Base-by-base conservation (phyloP, 176 grass and related monocot species). In the Cymbopogon citratus region DNA sequence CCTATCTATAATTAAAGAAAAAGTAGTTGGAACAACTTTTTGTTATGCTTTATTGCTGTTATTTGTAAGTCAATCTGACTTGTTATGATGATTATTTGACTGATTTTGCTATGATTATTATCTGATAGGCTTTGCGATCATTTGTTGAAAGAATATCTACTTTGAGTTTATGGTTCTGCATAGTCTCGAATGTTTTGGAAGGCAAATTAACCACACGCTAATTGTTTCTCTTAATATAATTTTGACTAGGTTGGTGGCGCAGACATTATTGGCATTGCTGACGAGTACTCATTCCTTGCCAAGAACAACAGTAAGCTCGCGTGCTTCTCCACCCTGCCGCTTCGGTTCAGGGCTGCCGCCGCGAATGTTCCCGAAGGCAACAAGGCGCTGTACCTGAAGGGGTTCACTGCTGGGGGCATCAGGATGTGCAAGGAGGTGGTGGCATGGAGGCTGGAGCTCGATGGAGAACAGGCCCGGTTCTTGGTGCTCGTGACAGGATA, bases 371-470 rank as follows among this genome's bases (percentile, higher is more conserved):
- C 46, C 5, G 1, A 51, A 18, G 15, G 46, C 14, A 51, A 51
- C 46, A 51, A 51, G 48, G 5, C 5, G 1, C 16, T 51, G 16
- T 51, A 7, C 16, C 48, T 51, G 16, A 7, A 5, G 1, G 48
- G 48, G 48, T 51, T 51, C 48, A 51, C 48, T 16, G 1, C 48
- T 51, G 48, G 16, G 5, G 48, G 48, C 16, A 1, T 51, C 48
- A 51, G 0, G 16, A 15, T 51, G 48, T 18, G 2, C 5, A 19
- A 19, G 16, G 5, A 51, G 5, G 48, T 51, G 48, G 48, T 51
- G 48, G 48, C 90, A 8, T 97, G 95, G 95, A 94, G 81, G 84
- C 35, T 92, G 36, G 78, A 49, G 33, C 74, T 98, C n/a, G 60
- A 87, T 28, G 72, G 84, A 51, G 63, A 88, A 85, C 29, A 79